Evolutionary conservation across 768 basidiomycete genomes (phyloP), one percentile per base, ranked within the genome.

Genomic region (Boletellus emodensis): DNA sequence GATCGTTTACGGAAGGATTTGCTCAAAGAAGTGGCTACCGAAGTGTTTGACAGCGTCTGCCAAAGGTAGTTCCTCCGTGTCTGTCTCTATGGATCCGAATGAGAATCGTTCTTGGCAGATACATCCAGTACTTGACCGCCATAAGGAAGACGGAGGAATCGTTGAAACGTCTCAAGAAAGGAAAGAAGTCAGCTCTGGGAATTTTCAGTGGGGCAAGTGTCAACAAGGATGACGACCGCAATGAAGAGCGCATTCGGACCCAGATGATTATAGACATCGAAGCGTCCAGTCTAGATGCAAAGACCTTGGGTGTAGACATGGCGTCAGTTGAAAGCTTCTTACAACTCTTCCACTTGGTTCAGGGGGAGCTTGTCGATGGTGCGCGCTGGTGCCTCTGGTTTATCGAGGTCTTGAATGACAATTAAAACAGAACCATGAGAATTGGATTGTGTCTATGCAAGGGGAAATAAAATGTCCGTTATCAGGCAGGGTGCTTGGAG

Each of bases 101-200:
- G 20, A 5, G 26, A 13, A 13, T 50, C 42, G 6, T 35, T 18
- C 28, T 24, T 33, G 32, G 40, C 42, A 92, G 91, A 61, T 96
- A 95, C 66, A 82, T 86, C 12, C 77, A 79, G 49, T 87, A 90
- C 61, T 75, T 98, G 20, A 75, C 83, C 10, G 80, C 82, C 1
- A 92, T 94, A 80, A 89, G 84, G 67, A 95, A 95, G 74, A 91
- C 91, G 8, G 93, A 97, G 56, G 93, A 94, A 62, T 87, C 90
- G 11, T 72, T 98, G 22, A 77, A 86, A 35, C 80, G 89, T 34
- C 76, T 95, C 58, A 93, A 94, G 63, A 95, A 90, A 66, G 87
- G 88, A 39, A 91, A 90, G 61, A 90, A 86, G 57, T 72, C 75
- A 0, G 75, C 83, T 0, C 88, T 91, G 66, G 90, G 90, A 4